Base-by-base conservation (phyloP, 2,329 filamentous ascomycete species). In the Fusarium setosum region DNA sequence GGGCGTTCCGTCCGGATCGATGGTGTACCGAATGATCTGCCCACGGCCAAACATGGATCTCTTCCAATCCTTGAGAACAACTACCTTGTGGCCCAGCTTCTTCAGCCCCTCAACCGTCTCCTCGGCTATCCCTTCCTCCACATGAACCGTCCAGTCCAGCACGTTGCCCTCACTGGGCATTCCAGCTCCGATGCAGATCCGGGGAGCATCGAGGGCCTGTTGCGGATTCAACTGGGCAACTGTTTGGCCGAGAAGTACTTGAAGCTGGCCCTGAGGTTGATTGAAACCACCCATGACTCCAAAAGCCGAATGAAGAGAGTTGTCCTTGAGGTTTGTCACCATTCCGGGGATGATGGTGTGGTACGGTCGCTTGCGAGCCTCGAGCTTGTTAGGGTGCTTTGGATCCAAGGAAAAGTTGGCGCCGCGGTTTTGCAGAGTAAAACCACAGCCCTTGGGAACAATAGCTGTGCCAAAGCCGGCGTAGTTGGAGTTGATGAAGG, bases 241-340 rank as follows among this genome's bases (percentile, higher is more conserved):
- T 1, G 97, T 79, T 86, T 97, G 94, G 68, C 96, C 97, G 3
- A 98, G 83, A 10, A 99, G 80, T 1, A 97, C 94, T 78, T 98
- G 96, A 0, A 98, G 90, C 61, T 98, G 96, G 20, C 95, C 96
- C 78, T 98, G 96, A 0, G 96, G 96, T 80, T 99, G 96, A 92
- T 98, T 98, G 79, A 96, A 98, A 3, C 94, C 95, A 51, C 96
- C 96, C 96, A 98, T 98, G 61, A 98, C 95, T 52, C 96, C 96
- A 72, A 95, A 97, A 0, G 97, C 92, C 5, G 88, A 91, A 76
- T 97, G 92, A 56, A 98, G 80, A 47, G 86, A 90, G 23, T 88
- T 87, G 70, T 96, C 93, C 5, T 81, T 80, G 17, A 87, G 76
- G 69, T 96, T 93, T 0, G 96, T 98, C 17, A 95, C 88, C 77